Evolutionary conservation across 192 early-diverging fungal genomes (phyloP), one percentile per base, ranked within the genome.

Genomic region (Entomortierella beljakovae): DNA sequence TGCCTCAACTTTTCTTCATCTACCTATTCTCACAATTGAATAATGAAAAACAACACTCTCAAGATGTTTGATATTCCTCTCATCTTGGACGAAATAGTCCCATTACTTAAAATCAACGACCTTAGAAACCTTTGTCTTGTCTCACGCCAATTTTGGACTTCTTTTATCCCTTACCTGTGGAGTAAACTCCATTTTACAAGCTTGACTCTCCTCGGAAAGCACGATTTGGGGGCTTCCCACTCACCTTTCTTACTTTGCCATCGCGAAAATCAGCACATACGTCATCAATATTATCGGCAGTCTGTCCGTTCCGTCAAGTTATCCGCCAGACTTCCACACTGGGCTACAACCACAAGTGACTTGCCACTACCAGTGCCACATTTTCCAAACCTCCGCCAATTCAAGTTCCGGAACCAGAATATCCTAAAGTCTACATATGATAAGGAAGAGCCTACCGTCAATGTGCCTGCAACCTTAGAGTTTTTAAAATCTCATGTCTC

Each of bases 91-190:
- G 60, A 61, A 29, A 50, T 61, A n/a, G 29, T 20, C 6, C 5
- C 25, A 3, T 8, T 29, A 2, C 60, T 61, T 18, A 16, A 3
- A 0, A 23, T 22, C 29, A 25, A 38, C 43, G 60, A 61, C 46
- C 46, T 61, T 13, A 25, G 2, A 18, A 42, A 25, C 10, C 50
- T 42, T 38, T 29, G 48, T 8, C 31, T 8, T 29, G 60, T 61
- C 46, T 50, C 46, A 3, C 42, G 18, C 3, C 33, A 4, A 1
- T 50, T 61, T 50, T 61, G 60, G 60, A 20, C 28, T 16, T 2
- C 46, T 1, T 61, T 61, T 20, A 31, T 61, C 2, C 60, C 60
- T 16, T 49, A 61, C 46, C 60, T 61, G 1, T 61, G 60, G 60
- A 42, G 60, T 26, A 50, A 61, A 42, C 15, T 61, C 16, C 60